Evolutionary conservation across 2,329 filamentous ascomycete species (phyloP).

Genomic region (Orbilia blumenaviensis): DNA sequence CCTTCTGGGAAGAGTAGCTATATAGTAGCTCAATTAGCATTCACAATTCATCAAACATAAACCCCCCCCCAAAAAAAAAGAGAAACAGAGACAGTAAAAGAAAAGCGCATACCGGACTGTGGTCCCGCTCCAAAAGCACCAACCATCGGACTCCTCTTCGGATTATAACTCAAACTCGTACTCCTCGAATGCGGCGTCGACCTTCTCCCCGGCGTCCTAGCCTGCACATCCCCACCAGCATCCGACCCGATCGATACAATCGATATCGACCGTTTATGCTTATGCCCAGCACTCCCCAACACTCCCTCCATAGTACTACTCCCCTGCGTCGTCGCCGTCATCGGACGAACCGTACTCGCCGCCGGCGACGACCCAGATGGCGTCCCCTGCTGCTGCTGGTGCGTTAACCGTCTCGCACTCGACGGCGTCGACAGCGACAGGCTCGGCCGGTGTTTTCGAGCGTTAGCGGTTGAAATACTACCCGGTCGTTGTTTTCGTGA

Average conservation of each 20-base stretch:
- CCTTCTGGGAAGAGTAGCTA: slow-evolving; percentile 37
- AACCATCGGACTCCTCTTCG: slow-evolving; percentile 45
- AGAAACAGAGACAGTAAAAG: neutral
- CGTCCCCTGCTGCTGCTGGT: too few relatives aligned
- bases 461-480: slow-evolving; percentile 61
- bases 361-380: slow-evolving; percentile 43
- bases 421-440: slow-evolving; percentile 68
- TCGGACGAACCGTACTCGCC: slow-evolving; percentile 51
- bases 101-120: slow-evolving; percentile 33
- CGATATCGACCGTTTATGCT: slow-evolving; percentile 79
- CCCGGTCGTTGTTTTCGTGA: slow-evolving; percentile 55
- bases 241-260: slow-evolving; percentile 78
- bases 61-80: too few relatives aligned
- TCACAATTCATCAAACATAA: neutral
- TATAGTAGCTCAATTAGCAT: slow-evolving; percentile 21
- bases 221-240: slow-evolving; percentile 39
- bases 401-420: slow-evolving; percentile 5
- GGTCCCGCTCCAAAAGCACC: slow-evolving; percentile 27
- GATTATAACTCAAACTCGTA: slow-evolving; percentile 46
- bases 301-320: slow-evolving; percentile 32
- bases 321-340: slow-evolving; percentile 46
- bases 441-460: slow-evolving; percentile 72
- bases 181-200: slow-evolving; percentile 51
- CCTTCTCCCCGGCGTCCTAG: slow-evolving; percentile 37
- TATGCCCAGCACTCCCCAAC: slow-evolving; percentile 63